These are phyloP conservation scores for Epichloe sp. DNA, from an alignment of 2,329 filamentous ascomycete species.

Conservation along the genomic window DNA sequence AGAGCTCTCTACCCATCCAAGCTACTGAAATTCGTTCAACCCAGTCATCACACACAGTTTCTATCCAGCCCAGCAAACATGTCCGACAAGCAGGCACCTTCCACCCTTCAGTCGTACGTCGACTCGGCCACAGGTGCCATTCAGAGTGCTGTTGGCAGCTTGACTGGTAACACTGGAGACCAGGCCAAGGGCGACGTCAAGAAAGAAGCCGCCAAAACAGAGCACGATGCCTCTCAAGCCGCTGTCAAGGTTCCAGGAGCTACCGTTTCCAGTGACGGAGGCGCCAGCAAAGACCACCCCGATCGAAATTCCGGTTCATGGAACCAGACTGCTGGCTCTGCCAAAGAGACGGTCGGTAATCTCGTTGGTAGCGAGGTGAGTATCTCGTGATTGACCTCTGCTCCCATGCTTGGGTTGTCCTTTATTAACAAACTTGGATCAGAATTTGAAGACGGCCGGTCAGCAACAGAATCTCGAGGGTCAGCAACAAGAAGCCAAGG, in stretches of 20 bases:
- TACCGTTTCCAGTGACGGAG: slow-evolving; percentile 56
- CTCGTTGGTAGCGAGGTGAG: slow-evolving; percentile 58
- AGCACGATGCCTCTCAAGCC: slow-evolving; percentile 64
- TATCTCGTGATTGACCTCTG: not conserved
- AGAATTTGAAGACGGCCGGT: slow-evolving; percentile 60
- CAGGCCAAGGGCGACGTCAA: not conserved
- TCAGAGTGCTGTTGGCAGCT: slow-evolving; percentile 56
- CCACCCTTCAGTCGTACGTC: slow-evolving; percentile 66
- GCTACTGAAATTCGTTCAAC: not conserved
- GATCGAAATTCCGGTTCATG: slow-evolving; percentile 61
- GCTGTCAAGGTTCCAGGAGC: slow-evolving; percentile 61
- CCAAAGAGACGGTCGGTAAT: slow-evolving; percentile 70
- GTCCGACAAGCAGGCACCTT: slow-evolving; percentile 31
- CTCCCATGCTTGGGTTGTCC: not conserved
- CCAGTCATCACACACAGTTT: not conserved
- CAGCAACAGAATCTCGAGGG: slow-evolving; percentile 68
- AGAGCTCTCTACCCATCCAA: not conserved
- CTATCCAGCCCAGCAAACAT: slow-evolving; percentile 8
- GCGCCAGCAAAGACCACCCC: slow-evolving; percentile 56
- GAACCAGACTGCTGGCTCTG: slow-evolving; percentile 81
- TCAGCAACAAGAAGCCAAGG: slow-evolving; percentile 68
- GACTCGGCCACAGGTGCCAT: slow-evolving; percentile 60
- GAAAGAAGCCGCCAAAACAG: slow-evolving; percentile 49
- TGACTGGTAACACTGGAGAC: slow-evolving; percentile 44
- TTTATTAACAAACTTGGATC: slow-evolving; percentile 3